Conservation (phyloP, 1,139 yeast species). For the Yamadazyma dushanensis region DNA sequence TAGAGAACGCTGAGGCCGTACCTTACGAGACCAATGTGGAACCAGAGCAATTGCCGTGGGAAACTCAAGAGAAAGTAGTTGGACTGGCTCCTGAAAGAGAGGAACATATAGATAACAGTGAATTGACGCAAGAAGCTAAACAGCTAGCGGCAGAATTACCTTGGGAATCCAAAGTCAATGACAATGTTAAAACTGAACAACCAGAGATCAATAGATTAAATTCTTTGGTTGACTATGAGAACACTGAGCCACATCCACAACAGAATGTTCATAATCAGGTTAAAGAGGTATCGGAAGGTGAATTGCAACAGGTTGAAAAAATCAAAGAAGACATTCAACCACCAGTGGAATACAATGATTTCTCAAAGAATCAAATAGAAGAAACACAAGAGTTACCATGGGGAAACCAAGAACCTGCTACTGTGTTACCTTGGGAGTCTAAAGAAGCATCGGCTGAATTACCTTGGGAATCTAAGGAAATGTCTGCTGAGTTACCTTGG, state of each 20-base stretch:
- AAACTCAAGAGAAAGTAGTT: not conserved
- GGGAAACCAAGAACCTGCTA: not conserved
- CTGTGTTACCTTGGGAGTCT: not conserved
- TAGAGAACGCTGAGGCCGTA: not conserved
- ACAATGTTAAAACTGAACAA: not conserved
- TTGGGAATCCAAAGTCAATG: not conserved
- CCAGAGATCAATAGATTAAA: too few relatives aligned
- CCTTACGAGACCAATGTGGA: not conserved
- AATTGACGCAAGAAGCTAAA: not conserved
- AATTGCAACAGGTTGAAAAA: too few relatives aligned
- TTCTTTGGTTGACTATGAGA: too few relatives aligned
- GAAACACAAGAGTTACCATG: not conserved
- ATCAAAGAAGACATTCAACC: too few relatives aligned
- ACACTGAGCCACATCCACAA: too few relatives aligned
- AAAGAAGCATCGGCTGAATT: constrained; percentile 1
- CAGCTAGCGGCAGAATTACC: not conserved
- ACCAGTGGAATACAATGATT: too few relatives aligned
- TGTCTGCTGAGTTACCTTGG: not conserved
- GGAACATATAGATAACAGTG: not conserved
- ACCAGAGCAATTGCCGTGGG: not conserved
- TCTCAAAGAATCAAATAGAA: too few relatives aligned
- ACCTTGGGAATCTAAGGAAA: constrained; percentile 7
- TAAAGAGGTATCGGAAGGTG: too few relatives aligned
- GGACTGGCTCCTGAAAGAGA: not conserved
- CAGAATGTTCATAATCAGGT: too few relatives aligned